These are phyloP conservation scores for Polytrichum commune DNA, from an alignment of 225 moss, liverwort and hornwort genomes.

Conservation along the genomic window DNA sequence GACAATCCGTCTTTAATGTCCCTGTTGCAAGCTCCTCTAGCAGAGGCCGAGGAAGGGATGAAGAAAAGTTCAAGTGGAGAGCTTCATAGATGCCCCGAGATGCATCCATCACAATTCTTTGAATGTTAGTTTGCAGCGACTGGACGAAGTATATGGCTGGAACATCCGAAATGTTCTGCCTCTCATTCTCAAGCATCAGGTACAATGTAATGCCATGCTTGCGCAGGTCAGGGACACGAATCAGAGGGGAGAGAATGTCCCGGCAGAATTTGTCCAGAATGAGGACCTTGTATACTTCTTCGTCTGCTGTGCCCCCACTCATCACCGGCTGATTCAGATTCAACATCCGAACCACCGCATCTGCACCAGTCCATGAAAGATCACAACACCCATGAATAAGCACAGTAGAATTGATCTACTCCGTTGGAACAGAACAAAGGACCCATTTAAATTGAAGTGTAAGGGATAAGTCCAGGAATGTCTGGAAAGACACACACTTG, in stretches of 20 bases:
- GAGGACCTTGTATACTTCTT: conserved; percentile 96
- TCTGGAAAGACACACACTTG: background rate
- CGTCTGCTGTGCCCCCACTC: conserved; percentile 90
- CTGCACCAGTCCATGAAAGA: conserved; percentile 29
- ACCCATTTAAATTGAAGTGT: no score
- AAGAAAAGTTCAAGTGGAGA: conserved; percentile 90
- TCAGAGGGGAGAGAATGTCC: conserved; percentile 86
- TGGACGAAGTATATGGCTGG: conserved; percentile 93
- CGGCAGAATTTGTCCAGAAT: conserved; percentile 88
- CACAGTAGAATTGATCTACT: conserved; percentile 3
- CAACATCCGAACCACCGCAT: conserved; percentile 98
- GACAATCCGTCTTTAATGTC: conserved; percentile 77
- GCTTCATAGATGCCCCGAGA: conserved; percentile 83
- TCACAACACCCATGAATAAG: background rate
- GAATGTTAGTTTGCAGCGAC: conserved; percentile 67
- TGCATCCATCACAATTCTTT: conserved; percentile 79
- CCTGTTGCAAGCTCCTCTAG: conserved; percentile 84
- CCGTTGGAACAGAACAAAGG: background rate
- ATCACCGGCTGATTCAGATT: conserved; percentile 92
- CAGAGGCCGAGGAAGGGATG: conserved; percentile 80
- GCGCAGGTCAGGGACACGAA: conserved; percentile 82
- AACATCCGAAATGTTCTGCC: conserved; percentile 93
- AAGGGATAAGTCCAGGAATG: background rate
- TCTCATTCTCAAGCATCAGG: conserved; percentile 86
- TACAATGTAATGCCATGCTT: conserved; percentile 97